Conservation (phyloP, 352 stramenopile genomes). For the Phytopythium delawarense region DNA sequence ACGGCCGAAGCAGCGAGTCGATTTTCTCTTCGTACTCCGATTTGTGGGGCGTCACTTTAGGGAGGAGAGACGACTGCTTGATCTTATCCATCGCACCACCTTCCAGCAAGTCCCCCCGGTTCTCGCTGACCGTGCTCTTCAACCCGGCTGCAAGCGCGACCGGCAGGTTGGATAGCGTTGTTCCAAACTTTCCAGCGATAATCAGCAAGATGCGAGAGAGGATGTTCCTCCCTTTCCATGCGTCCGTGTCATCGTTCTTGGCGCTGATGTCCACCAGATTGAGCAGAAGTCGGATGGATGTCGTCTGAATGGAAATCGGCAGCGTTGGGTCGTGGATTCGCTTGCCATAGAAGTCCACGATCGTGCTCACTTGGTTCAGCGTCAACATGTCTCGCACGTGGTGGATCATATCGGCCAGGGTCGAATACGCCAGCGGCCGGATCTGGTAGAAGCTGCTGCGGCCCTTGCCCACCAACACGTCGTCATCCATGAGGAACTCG, state of each 20-base stretch:
- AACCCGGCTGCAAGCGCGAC: conserved; percentile 56
- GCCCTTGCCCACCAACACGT: conserved; percentile 89
- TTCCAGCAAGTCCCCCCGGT: conserved; percentile 69
- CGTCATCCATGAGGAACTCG: conserved; percentile 95
- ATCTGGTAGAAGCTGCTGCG: conserved; percentile 88
- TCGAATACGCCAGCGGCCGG: conserved; percentile 94
- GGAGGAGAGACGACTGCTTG: conserved; percentile 69
- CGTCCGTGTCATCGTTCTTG: conserved; percentile 91
- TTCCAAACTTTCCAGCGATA: conserved; percentile 93
- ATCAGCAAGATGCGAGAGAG: conserved; percentile 90
- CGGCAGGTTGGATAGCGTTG: conserved; percentile 75
- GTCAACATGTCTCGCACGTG: conserved; percentile 94
- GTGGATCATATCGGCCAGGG: conserved; percentile 97
- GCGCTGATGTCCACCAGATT: conserved; percentile 97
- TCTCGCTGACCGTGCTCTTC: conserved; percentile 28
- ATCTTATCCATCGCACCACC: conserved; percentile 89
- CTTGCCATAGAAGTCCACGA: conserved; percentile 93
- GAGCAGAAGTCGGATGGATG: conserved; percentile 93
- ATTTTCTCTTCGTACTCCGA: conserved; percentile 74
- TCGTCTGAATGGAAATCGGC: conserved; percentile 95
- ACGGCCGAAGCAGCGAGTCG: conserved; percentile 51
- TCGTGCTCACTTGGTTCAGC: conserved; percentile 92
- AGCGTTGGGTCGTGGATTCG: conserved; percentile 92
- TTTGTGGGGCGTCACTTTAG: conserved; percentile 46
- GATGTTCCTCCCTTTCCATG: conserved; percentile 87